These are phyloP conservation scores for Cyclotella choctawhatcheeana DNA, from an alignment of 108 stramenopile species.

Conservation along the genomic window DNA sequence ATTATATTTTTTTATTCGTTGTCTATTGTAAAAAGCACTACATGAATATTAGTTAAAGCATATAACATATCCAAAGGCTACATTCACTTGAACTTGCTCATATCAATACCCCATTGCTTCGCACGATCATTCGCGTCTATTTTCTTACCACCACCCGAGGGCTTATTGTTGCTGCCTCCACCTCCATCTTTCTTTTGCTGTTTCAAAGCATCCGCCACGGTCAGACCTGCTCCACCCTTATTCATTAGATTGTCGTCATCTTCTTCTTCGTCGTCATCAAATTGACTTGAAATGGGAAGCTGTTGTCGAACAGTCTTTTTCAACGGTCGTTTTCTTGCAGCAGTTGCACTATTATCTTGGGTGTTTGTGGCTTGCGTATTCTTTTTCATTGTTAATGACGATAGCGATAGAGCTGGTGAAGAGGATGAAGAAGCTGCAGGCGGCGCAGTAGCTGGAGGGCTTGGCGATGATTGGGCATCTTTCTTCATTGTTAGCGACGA, in stretches of 20 bases:
- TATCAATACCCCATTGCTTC: conserved; percentile 72
- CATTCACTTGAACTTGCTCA: conserved; percentile 50
- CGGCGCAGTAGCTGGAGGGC: conserved; percentile 11
- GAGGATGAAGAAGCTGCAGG: background rate
- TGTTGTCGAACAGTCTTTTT: conserved; percentile 49
- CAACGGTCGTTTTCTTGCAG: background rate
- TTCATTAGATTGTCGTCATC: conserved; percentile 63
- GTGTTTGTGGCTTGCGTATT: conserved; percentile 1
- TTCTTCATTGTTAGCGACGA: conserved; percentile 27
- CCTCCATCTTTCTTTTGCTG: conserved; percentile 38
- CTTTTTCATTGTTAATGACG: conserved; percentile 26
- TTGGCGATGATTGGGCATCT: background rate
- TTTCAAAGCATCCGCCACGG: conserved; percentile 57
- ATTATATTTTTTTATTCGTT: too few species aligned
- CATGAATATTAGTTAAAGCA: too few species aligned
- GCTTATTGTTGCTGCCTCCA: conserved; percentile 17
- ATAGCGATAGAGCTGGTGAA: conserved; percentile 5
- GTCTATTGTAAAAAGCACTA: background rate
- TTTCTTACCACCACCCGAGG: conserved; percentile 25
- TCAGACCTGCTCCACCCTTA: conserved; percentile 50
- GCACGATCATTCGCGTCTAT: conserved; percentile 48
- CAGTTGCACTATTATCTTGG: background rate
- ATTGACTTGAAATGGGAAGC: conserved; percentile 27
- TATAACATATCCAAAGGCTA: too few species aligned
- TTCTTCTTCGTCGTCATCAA: conserved; percentile 48